A percentile compares a stretch with the other conserved stretches of the same genome.
phyloP scores from a whole-genome alignment of 2,329 filamentous ascomycete genomes.

The Aureobasidium vineae region DNA sequence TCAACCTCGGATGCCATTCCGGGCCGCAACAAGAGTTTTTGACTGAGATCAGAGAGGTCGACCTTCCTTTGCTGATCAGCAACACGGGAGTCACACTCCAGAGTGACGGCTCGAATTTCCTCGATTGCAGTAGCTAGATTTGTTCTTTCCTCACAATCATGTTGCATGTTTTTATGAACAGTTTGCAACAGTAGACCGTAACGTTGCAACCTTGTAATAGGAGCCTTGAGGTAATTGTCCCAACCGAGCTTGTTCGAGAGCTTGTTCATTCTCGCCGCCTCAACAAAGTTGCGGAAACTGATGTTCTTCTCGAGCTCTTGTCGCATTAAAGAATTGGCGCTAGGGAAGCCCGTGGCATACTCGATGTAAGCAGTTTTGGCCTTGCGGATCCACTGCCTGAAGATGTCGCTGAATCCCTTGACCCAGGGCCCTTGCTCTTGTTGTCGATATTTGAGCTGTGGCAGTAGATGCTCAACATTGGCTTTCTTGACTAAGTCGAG shows the following conservation, averaged over 20 bases:
- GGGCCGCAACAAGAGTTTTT: slow-evolving; percentile 79
- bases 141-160: slow-evolving; percentile 84
- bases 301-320: slow-evolving; percentile 82
- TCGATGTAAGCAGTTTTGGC: slow-evolving; percentile 85
- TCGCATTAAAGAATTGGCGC: slow-evolving; percentile 77
- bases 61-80: slow-evolving; percentile 92
- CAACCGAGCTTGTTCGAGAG: slow-evolving; percentile 81
- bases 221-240: slow-evolving; percentile 91
- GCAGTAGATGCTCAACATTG: slow-evolving; percentile 88
- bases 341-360: slow-evolving; percentile 84
- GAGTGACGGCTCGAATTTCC: slow-evolving; percentile 84
- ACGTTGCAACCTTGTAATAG: slow-evolving; percentile 87
- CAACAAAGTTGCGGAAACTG: slow-evolving; percentile 81
- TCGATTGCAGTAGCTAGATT: slow-evolving; percentile 82
- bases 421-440: slow-evolving; percentile 97
- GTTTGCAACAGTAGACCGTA: slow-evolving; percentile 81
- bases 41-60: slow-evolving; percentile 76
- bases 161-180: slow-evolving; percentile 77
- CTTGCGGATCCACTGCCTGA: slow-evolving; percentile 97
- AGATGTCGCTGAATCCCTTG: slow-evolving; percentile 90
- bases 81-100: slow-evolving; percentile 89
- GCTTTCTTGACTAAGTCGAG: slow-evolving; percentile 83
- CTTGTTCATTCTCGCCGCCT: slow-evolving; percentile 74
- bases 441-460: slow-evolving; percentile 94
- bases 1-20: slow-evolving; percentile 80